These are phyloP conservation scores for Monosporascus sp. DNA, from an alignment of 2,329 filamentous ascomycete genomes.

Conservation along the genomic window DNA sequence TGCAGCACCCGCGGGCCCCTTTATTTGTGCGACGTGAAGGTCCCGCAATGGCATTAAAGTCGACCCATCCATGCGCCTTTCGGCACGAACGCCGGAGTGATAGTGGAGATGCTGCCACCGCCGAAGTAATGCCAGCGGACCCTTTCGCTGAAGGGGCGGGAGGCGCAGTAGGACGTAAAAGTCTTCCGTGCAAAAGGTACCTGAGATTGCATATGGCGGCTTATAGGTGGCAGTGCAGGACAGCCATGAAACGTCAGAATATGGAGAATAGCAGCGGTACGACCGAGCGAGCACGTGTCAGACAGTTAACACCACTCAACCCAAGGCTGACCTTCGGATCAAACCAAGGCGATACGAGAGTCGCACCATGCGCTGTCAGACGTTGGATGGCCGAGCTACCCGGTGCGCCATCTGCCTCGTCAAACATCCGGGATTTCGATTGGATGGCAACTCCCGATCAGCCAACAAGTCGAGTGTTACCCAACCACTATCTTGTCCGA, in stretches of 20 bases:
- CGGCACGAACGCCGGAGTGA: background rate
- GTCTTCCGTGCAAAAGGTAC: too few species aligned
- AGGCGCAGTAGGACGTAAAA: background rate
- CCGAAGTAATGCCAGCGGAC: background rate
- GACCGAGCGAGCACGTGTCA: background rate
- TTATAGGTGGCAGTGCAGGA: too few species aligned
- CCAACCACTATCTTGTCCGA: too few species aligned
- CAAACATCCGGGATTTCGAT: too few species aligned
- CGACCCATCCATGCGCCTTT: background rate
- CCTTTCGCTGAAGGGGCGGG: background rate
- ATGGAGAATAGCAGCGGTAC: background rate
- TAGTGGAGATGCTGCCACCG: background rate
- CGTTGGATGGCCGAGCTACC: too few species aligned
- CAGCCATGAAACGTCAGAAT: too few species aligned
- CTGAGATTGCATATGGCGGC: too few species aligned
- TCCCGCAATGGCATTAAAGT: background rate
- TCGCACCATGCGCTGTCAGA: background rate
- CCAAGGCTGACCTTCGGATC: background rate
- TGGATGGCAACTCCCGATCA: too few species aligned
- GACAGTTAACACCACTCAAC: background rate
- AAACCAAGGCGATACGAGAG: background rate
- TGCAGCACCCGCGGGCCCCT: background rate
- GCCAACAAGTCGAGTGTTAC: too few species aligned
- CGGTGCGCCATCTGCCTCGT: too few species aligned
- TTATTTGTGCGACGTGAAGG: background rate